Evolutionary conservation across 192 early-diverging fungal genomes (phyloP), one percentile per base, ranked within the genome.

Genomic region (Entomortierella lignicola): DNA sequence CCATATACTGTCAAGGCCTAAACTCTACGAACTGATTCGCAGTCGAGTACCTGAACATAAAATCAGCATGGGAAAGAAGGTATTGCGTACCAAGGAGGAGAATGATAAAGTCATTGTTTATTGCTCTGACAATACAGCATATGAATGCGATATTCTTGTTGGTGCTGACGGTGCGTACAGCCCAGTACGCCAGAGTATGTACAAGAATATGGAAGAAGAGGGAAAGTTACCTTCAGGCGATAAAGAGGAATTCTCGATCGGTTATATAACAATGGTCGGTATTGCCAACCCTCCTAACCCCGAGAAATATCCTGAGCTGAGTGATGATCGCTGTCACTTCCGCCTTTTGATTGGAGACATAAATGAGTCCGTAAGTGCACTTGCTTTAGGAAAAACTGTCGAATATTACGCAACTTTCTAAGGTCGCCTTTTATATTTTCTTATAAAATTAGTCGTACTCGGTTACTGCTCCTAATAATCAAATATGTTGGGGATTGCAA

Each of bases 61-160:
- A 31, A 58, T 58, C 18, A 34, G 30, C 20, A 10, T 58, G 29
- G 32, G 56, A 25, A 58, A 58, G 32, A 58, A 58, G 34, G 56
- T 58, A 12, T 2, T 34, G 18, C 20, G 15, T n/a, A 39, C 31
- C 1, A 32, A 58, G 11, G 56, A 58, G 17, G 13, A 37, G 8
- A 32, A 21, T 32, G 32, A 34, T 12, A 37, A 17, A 31, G 56
- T 58, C 2, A 37, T 21, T 15, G 31, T 58, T 58, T 31, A 58
- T 32, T 58, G 56, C 21, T 29, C 56, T n/a, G 56, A 58, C 32
- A n/a, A 37, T 37, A 34, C 56, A 3, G 8, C 29, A n/a, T 37
- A 58, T 17, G 32, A 4, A n/a, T 25, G 56, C 13, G 8, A 34
- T 21, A 58, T 58, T 15, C 31, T 58, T 21, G 56, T 58, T 4